Percentiles rank a stretch among this genome's conserved stretches.
Conservation (phyloP, 805 yeast genomes). For the Cyberlindnera euphorbiae region DNA sequence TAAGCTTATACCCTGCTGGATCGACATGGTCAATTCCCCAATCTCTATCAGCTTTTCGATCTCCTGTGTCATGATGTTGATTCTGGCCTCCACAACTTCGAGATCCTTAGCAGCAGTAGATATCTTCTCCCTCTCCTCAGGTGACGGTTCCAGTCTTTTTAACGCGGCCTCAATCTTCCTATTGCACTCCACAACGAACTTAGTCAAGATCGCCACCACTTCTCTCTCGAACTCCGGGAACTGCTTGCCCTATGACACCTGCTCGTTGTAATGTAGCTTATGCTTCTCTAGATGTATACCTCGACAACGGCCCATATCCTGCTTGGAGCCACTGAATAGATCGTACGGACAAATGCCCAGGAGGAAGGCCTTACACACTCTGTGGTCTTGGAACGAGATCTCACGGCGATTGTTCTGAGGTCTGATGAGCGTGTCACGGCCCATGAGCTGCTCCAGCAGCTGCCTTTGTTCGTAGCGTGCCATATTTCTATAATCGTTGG, state of each 20-base stretch:
- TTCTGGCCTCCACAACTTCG: constrained; percentile 55
- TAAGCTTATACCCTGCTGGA: constrained; percentile 44
- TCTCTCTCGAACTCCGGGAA: constrained; percentile 45
- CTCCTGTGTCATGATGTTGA: constrained; percentile 67
- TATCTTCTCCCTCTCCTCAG: constrained; percentile 64
- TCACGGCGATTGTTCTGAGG: constrained; percentile 38
- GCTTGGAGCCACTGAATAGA: constrained; percentile 74
- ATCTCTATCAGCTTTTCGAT: constrained; percentile 46
- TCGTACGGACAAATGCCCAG: constrained; percentile 88
- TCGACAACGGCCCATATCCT: constrained; percentile 78
- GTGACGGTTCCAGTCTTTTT: constrained; percentile 62
- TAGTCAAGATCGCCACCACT: constrained; percentile 41
- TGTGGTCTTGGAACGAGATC: constrained; percentile 44
- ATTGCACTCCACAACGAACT: constrained; percentile 63
- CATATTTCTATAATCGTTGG: constrained; percentile 2
- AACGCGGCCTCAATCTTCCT: constrained; percentile 58
- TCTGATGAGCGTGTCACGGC: constrained; percentile 39
- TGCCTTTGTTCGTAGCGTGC: constrained; percentile 72
- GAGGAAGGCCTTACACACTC: constrained; percentile 76
- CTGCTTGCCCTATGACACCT: constrained; percentile 35
- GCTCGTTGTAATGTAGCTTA: constrained; percentile 61
- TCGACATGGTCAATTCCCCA: constrained; percentile 46
- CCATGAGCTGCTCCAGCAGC: constrained; percentile 78
- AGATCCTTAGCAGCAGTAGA: constrained; percentile 50
- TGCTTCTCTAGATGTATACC: constrained; percentile 69